phyloP scores from a whole-genome alignment of 2,329 filamentous ascomycete species.

The Aureobasidium namibiae region DNA sequence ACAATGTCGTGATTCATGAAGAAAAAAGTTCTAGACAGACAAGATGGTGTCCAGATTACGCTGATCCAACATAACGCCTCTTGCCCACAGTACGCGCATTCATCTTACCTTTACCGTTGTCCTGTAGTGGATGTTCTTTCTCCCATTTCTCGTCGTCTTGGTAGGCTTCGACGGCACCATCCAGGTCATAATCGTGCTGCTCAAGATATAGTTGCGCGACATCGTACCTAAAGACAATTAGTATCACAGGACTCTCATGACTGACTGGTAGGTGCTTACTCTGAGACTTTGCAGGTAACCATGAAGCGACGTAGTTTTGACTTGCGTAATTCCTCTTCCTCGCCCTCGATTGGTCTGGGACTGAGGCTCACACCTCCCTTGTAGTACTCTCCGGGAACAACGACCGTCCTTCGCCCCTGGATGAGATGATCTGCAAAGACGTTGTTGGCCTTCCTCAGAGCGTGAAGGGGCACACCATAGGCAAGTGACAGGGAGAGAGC shows the following conservation, averaged over 20 bases:
- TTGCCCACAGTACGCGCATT: slow-evolving; percentile 25
- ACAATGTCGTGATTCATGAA: background rate
- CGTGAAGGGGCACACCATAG: slow-evolving; percentile 58
- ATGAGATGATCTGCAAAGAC: slow-evolving; percentile 65
- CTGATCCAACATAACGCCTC: slow-evolving; percentile 27
- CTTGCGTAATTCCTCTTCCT: slow-evolving; percentile 65
- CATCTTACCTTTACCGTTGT: slow-evolving; percentile 38
- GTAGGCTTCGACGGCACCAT: slow-evolving; percentile 55
- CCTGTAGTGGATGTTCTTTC: slow-evolving; percentile 53
- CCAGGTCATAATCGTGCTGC: slow-evolving; percentile 58
- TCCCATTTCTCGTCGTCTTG: slow-evolving; percentile 71
- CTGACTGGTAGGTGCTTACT: slow-evolving; percentile 41
- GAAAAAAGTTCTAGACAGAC: background rate
- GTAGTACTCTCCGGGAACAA: slow-evolving; percentile 65
- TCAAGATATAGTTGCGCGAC: slow-evolving; percentile 68
- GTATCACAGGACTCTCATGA: slow-evolving; percentile 7
- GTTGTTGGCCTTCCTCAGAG: slow-evolving; percentile 59
- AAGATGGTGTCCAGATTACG: background rate
- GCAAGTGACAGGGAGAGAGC: slow-evolving; percentile 60
- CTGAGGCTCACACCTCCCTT: slow-evolving; percentile 59
- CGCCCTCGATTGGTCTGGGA: slow-evolving; percentile 62
- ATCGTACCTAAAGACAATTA: slow-evolving; percentile 48
- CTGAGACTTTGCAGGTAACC: slow-evolving; percentile 67
- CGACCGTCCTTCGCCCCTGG: slow-evolving; percentile 56
- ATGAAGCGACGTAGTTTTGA: slow-evolving; percentile 66